phyloP scores from a whole-genome alignment of 768 basidiomycete species.

The Rhizopogon vinicolor region DNA sequence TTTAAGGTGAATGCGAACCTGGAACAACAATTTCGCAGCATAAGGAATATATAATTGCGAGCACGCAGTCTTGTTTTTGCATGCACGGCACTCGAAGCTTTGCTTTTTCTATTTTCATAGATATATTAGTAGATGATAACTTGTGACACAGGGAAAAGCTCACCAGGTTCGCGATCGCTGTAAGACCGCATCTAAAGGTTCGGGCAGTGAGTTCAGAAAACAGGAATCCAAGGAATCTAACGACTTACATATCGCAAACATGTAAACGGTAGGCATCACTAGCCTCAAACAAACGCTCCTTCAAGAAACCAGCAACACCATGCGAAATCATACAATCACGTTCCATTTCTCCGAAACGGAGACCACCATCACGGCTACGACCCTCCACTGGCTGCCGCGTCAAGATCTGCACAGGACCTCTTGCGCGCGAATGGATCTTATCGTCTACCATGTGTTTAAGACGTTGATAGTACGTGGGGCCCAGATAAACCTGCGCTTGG shows the following conservation, averaged over 20 bases:
- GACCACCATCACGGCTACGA: slow-evolving; percentile 95
- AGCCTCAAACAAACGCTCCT: slow-evolving; percentile 93
- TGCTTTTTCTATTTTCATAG: slow-evolving; percentile 75
- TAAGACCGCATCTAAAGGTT: slow-evolving; percentile 76
- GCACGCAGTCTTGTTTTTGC: slow-evolving; percentile 94
- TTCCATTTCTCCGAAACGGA: slow-evolving; percentile 99
- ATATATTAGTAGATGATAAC: slow-evolving; percentile 7
- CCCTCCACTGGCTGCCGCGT: slow-evolving; percentile 98
- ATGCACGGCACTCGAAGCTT: slow-evolving; percentile 96
- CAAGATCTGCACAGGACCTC: slow-evolving; percentile 96
- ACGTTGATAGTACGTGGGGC: slow-evolving; percentile 98
- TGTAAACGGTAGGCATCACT: slow-evolving; percentile 92
- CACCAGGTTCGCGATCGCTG: slow-evolving; percentile 94
- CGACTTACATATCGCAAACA: slow-evolving; percentile 90
- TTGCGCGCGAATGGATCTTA: slow-evolving; percentile 96
- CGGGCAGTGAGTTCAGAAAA: slow-evolving; percentile 3
- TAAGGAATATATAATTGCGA: slow-evolving; percentile 93
- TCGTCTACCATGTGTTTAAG: slow-evolving; percentile 99
- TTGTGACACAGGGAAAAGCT: slow-evolving; percentile 24
- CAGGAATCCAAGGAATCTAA: not conserved
- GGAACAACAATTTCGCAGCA: slow-evolving; percentile 94
- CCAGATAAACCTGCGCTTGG: slow-evolving; percentile 97
- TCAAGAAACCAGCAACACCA: slow-evolving; percentile 96
- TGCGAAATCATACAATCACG: slow-evolving; percentile 99
- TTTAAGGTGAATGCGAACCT: slow-evolving; percentile 43